Evolutionary conservation across 805 yeast genomes (phyloP).

Genomic region (Cyberlindnera xylosilytica): DNA sequence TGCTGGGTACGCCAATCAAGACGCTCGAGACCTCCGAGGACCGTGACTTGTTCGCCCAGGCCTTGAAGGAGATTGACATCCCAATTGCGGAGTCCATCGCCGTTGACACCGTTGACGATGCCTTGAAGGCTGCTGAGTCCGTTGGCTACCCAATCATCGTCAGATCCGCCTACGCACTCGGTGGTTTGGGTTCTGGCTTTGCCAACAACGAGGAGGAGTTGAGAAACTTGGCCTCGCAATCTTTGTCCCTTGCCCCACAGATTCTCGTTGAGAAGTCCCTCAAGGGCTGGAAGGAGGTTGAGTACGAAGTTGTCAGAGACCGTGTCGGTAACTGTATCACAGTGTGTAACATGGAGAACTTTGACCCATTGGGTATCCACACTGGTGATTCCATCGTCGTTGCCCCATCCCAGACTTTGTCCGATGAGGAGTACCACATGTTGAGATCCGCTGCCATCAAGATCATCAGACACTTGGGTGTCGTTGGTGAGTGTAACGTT

Average conservation of each 20-base stretch:
- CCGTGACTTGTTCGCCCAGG: conserved; percentile 93
- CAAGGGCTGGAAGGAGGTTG: conserved; percentile 99
- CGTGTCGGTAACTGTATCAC: conserved; percentile 96
- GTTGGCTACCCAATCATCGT: conserved; percentile 97
- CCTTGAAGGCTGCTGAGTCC: conserved; percentile 79
- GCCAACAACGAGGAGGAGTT: conserved; percentile 83
- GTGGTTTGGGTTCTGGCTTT: conserved; percentile 97
- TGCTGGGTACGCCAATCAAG: conserved; percentile 94
- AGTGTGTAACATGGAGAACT: conserved; percentile 98
- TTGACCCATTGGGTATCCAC: conserved; percentile 96
- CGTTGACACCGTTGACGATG: conserved; percentile 89
- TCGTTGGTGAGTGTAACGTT: conserved; percentile 98
- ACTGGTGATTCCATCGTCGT: conserved; percentile 99
- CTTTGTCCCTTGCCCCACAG: conserved; percentile 89
- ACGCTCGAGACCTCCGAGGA: conserved; percentile 97
- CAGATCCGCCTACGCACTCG: conserved; percentile 95
- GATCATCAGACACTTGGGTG: conserved; percentile 96
- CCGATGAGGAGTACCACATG: conserved; percentile 98
- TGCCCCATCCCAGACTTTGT: conserved; percentile 96
- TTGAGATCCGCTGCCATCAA: conserved; percentile 96
- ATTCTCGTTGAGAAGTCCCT: conserved; percentile 93
- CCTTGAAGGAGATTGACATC: conserved; percentile 89
- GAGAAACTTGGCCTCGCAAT: conserved; percentile 83
- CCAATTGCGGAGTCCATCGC: conserved; percentile 98
- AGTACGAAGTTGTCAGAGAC: conserved; percentile 97